Base-by-base conservation (phyloP, 169 alveolate genomes). In the Babesia bovis region DNA sequence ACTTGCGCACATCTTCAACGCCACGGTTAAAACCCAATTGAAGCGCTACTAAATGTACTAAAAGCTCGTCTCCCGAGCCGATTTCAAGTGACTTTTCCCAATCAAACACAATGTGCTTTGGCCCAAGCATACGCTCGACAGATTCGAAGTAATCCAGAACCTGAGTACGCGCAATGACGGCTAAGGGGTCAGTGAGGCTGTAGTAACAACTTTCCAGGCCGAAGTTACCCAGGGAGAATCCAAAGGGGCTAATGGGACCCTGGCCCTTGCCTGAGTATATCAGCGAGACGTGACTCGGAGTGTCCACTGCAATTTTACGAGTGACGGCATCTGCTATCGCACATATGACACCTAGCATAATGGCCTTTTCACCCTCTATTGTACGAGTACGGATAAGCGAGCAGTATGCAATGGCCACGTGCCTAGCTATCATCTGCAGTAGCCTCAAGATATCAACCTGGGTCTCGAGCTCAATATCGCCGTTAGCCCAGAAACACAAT, bases 191-290 rank as follows among this genome's bases (percentile, higher is more conserved):
- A 15, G 90, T 72, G 49, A 74, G 74, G 45, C 84, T 38, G 61
- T 82, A 85, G 63, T 60, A 85, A 52, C 84, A 85, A 19, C 85
- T 73, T 47, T 82, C 89, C 40, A 58, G 47, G 23, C 66, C 84
- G 45, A 85, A 81, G 59, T 85, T 85, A 0, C 85, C 74, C 44
- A 81, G 52, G 36, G 72, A 66, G 44, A 83, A 72, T 21, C 85
- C 88, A 66, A 85, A 85, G 50, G 89, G 66, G 38, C 67, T 75
- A 30, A 82, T 75, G 7, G 91, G 91, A 26, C 91, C 91, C 23
- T 52, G 61, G 9, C 81, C 83, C 45, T 60, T 85, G 30, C 91
- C 91, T 33, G 91, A 74, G 41, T 82, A 78, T 40, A 82, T 71
- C 57, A 83, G 60, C 4, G 91, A 75, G 21, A 85, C 44, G 41